Evolutionary conservation across 2,329 filamentous ascomycete species (phyloP).

Genomic region (Sporothrix variecibatus): DNA sequence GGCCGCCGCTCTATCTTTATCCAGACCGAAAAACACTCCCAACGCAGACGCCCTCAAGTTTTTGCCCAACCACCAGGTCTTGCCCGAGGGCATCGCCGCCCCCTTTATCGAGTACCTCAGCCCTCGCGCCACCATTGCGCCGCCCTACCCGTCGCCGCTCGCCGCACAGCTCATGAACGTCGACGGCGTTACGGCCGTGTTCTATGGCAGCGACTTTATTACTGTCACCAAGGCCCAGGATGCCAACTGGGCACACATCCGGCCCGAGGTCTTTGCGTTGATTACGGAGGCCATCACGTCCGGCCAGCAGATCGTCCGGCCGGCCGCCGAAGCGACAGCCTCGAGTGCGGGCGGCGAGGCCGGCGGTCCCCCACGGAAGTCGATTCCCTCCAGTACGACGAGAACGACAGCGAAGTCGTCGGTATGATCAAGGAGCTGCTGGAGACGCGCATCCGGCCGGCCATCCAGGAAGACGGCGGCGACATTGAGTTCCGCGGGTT

Average conservation of each 20-base stretch:
- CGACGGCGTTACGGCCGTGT: conserved; percentile 91
- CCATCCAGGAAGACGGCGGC: conserved; percentile 96
- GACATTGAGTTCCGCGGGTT: conserved; percentile 97
- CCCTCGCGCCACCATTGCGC: conserved; percentile 82
- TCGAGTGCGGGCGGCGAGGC: conserved; percentile 27
- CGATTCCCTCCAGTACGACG: conserved; percentile 79
- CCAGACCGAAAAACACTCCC: conserved; percentile 88
- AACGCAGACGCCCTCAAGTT: conserved; percentile 98
- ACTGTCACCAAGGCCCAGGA: conserved; percentile 90
- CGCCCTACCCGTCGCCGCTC: conserved; percentile 87
- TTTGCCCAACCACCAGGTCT: conserved; percentile 81
- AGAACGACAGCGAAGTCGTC: conserved; percentile 90
- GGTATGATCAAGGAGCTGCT: conserved; percentile 98
- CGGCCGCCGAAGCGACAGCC: conserved; percentile 48
- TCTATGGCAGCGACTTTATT: conserved; percentile 94
- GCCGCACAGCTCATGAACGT: conserved; percentile 89
- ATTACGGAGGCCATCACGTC: conserved; percentile 91
- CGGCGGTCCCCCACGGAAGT: conserved; percentile 48
- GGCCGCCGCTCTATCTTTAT: conserved; percentile 84
- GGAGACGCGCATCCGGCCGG: conserved; percentile 90
- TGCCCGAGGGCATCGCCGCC: conserved; percentile 71
- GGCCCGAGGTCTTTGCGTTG: conserved; percentile 90
- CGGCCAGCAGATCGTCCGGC: conserved; percentile 78
- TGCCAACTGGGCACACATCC: conserved; percentile 90
- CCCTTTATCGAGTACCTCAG: conserved; percentile 90